phyloP scores from a whole-genome alignment of 257 asterid species.

The Penstemon barbatus region DNA sequence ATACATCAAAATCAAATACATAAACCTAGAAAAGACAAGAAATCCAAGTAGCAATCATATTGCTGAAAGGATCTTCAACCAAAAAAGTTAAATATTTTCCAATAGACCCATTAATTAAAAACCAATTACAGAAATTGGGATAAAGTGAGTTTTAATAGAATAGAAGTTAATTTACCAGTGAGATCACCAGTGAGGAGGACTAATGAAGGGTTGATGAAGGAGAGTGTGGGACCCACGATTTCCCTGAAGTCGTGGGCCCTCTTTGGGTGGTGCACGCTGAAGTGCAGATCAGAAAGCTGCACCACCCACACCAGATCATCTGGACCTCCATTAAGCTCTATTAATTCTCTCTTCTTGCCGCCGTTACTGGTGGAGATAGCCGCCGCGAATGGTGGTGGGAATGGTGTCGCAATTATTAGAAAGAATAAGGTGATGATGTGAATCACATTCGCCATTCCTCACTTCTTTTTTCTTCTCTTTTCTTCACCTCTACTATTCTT shows the following conservation, averaged over 20 bases:
- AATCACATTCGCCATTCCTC: constrained; percentile 31
- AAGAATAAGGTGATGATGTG: constrained; percentile 32
- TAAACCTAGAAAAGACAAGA: not conserved
- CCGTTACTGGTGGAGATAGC: constrained; percentile 19
- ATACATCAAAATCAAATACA: constrained; percentile 14
- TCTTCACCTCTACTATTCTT: not conserved
- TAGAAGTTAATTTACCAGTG: constrained; percentile 53
- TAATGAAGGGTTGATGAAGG: constrained; percentile 82
- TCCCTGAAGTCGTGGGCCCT: constrained; percentile 69
- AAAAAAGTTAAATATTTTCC: not conserved
- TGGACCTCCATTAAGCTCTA: constrained; percentile 51
- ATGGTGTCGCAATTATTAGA: constrained; percentile 33
- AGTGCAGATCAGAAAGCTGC: constrained; percentile 97
- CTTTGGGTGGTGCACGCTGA: constrained; percentile 87
- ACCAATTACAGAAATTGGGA: not conserved
- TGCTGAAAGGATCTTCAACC: constrained; percentile 14
- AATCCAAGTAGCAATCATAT: constrained; percentile 13
- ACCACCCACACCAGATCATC: constrained; percentile 94
- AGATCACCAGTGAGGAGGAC: constrained; percentile 97
- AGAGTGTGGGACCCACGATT: constrained; percentile 67
- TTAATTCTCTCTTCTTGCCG: constrained; percentile 36
- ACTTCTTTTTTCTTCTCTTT: constrained; percentile 5
- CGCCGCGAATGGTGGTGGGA: constrained; percentile 20
- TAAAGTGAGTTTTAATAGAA: not conserved
- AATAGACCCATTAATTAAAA: not conserved